phyloP scores from a whole-genome alignment of 257 asterid species.

The Nicotiana attenuata region DNA sequence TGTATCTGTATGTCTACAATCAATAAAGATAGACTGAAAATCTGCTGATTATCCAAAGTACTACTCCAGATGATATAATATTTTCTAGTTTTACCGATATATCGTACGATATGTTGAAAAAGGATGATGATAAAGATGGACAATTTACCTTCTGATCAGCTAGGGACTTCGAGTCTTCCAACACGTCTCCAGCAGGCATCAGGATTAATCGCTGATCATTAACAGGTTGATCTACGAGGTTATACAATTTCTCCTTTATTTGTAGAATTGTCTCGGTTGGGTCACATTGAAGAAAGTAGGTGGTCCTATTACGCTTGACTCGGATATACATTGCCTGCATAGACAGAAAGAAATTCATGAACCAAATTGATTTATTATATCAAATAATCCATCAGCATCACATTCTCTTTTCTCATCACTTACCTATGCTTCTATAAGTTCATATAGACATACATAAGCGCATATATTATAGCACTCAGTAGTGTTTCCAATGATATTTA shows the following conservation, averaged over 20 bases:
- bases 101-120: not conserved
- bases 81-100: not conserved
- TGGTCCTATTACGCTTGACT: conserved; percentile 77
- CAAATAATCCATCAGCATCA: not conserved
- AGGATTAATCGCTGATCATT: conserved; percentile 64
- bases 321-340: conserved; percentile 84
- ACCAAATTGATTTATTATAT: not conserved
- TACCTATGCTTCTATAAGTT: not conserved
- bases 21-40: not conserved
- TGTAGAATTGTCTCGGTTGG: conserved; percentile 75
- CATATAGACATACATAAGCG: not conserved
- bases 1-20: not conserved
- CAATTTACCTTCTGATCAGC: conserved; percentile 81
- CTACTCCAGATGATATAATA: not conserved
- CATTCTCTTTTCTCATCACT: not conserved
- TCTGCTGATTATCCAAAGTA: not conserved
- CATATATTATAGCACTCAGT: not conserved
- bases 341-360: conserved; percentile 11
- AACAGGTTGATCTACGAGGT: conserved; percentile 68
- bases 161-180: conserved; percentile 76
- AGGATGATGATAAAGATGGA: not conserved
- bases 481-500: not conserved
- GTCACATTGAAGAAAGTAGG: conserved; percentile 81
- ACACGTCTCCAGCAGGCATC: conserved; percentile 44
- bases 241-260: conserved; percentile 82